phyloP scores from a whole-genome alignment of 768 basidiomycete species.

The Collybiopsis luxurians region DNA sequence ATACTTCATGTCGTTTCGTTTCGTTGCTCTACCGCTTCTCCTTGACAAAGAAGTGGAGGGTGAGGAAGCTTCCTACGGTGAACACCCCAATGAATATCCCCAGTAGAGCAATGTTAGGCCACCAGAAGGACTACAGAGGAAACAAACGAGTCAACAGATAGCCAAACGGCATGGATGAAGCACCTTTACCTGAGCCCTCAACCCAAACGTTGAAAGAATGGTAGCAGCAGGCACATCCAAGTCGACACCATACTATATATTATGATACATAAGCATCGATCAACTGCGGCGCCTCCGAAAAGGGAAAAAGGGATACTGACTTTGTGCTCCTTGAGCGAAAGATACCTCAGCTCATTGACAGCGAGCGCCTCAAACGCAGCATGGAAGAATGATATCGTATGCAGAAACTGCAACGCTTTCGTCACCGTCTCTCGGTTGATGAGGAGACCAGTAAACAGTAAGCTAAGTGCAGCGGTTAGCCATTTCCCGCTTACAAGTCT shows the following conservation, averaged over 20 bases:
- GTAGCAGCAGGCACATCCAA: slow-evolving; percentile 95
- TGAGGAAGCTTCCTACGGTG: slow-evolving; percentile 73
- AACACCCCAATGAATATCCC: slow-evolving; percentile 85
- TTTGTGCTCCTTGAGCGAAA: slow-evolving; percentile 89
- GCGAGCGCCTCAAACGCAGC: slow-evolving; percentile 96
- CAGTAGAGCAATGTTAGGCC: slow-evolving; percentile 88
- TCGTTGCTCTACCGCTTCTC: slow-evolving; percentile 58
- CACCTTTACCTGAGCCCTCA: slow-evolving; percentile 78
- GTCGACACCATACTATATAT: slow-evolving; percentile 86
- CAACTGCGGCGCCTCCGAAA: background rate
- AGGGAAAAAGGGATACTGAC: slow-evolving; percentile 31
- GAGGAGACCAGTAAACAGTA: slow-evolving; percentile 92
- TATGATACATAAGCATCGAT: background rate
- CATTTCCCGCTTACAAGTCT: no score
- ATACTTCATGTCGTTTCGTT: no score
- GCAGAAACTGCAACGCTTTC: slow-evolving; percentile 75
- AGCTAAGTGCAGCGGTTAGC: no score
- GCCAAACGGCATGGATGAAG: slow-evolving; percentile 1
- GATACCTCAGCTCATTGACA: slow-evolving; percentile 95
- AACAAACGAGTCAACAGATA: background rate
- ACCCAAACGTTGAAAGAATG: slow-evolving; percentile 91
- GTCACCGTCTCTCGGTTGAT: slow-evolving; percentile 90
- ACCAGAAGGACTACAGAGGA: slow-evolving; percentile 82
- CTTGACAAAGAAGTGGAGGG: slow-evolving; percentile 85
- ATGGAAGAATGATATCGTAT: slow-evolving; percentile 96